Percentiles rank a stretch among this genome's conserved stretches.
Conservation (phyloP, 768 basidiomycete genomes). For the Boletus tylopilopsis region DNA sequence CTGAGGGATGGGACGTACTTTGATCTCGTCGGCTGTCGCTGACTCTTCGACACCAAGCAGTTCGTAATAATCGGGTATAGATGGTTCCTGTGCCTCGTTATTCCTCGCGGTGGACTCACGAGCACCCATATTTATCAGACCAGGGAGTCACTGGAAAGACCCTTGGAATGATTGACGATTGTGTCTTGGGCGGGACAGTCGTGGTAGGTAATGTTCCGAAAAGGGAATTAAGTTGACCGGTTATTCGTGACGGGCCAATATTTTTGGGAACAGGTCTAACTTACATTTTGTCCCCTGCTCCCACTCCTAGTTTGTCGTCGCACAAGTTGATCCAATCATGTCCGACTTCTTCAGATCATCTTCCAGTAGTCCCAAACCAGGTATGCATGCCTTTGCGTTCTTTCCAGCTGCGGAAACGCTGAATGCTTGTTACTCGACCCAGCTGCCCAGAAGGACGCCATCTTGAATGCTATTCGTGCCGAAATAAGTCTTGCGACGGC, state of each 20-base stretch:
- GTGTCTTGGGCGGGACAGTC: too few species aligned
- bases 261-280: too few species aligned
- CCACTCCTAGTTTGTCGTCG: too few species aligned
- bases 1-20: slow-evolving; percentile 39
- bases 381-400: slow-evolving; percentile 10
- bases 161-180: background rate
- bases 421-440: slow-evolving; percentile 28
- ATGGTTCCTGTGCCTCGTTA: slow-evolving; percentile 20
- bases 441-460: slow-evolving; percentile 36
- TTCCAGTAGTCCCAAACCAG: slow-evolving; percentile 24
- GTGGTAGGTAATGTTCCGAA: slow-evolving; percentile 11
- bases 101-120: slow-evolving; percentile 53
- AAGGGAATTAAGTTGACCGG: slow-evolving; percentile 1
- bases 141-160: background rate
- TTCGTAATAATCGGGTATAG: slow-evolving; percentile 70
- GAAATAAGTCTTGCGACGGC: slow-evolving; percentile 74
- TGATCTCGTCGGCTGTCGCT: slow-evolving; percentile 87
- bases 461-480: slow-evolving; percentile 61
- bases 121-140: slow-evolving; percentile 54
- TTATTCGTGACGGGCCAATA: background rate
- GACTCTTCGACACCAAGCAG: slow-evolving; percentile 77
- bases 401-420: background rate
- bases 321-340: too few species aligned
- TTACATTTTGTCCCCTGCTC: too few species aligned
- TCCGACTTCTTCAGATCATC: slow-evolving; percentile 51